Evolutionary conservation across 1,139 yeast genomes (phyloP), one percentile per base, ranked within the genome.

Genomic region (Pichia sp.): DNA sequence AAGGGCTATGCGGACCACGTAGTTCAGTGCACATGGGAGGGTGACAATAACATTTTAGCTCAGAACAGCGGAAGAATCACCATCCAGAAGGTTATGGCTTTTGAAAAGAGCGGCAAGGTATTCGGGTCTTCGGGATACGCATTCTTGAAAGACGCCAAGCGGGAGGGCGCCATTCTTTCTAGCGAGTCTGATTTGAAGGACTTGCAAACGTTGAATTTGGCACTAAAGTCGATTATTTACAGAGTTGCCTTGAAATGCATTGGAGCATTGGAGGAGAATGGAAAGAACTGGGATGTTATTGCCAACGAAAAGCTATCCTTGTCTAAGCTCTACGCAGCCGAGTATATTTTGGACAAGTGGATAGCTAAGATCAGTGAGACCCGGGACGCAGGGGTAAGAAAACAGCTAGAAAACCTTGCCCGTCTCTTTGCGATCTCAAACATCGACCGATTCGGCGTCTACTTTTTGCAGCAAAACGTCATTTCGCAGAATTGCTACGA

Each of bases 21-120:
- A 38, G 97, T 90, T 50, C 96, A 90, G 74, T 89, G 96, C 72
- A 90, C 97, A 31, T 90, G 97, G 97, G 98, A 90, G 75, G 97
- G 97, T 72, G 97, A 90, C 71, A 90, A 90, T 75, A 90, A 85
- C 67, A 85, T 90, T 51, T 77, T 90, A 64, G 89, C 90, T 8
- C 81, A 89, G 71, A 85, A 90, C 58, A 83, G 90, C 59, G 98
- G 97, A 61, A 81, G 87, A 72, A 84, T 87, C 54, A 79, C 86
- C 50, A 73, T 85, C 61, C 87, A 85, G 72, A 76, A 78, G 62
- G 77, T 80, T 54, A 68, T 69, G 55, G 71, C 70, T 46, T 71
- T 71, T 23, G 57, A 49, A 29, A 61, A 71, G 40, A 67, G 69
- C 52, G 77, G 78, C 47, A 62, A 63, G 50, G 31, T 23, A 7